Evolutionary conservation across 192 early-diverging fungal species (phyloP), one percentile per base, ranked within the genome.

Genomic region (Piromyces finnis): DNA sequence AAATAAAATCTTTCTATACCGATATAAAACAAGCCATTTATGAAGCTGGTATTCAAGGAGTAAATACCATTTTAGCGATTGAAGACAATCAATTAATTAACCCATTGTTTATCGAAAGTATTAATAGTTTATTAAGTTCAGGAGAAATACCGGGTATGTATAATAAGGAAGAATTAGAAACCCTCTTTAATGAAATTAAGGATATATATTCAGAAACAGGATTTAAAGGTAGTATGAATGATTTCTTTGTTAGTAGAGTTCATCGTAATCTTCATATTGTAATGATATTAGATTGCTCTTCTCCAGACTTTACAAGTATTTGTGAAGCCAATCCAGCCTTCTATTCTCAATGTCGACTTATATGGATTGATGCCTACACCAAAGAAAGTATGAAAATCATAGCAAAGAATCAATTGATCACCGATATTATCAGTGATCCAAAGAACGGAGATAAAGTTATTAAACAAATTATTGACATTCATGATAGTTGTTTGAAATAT

Each of bases 251-350:
- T 0, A 36, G 81, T 9, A 79, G 90, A 32, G 81, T 91, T 28
- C 78, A 85, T 16, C 82, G 81, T 29, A 82, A 89, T 77, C 83
- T 91, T 30, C 90, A 91, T 79, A 80, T 91, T 37, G 88, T 84
- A 2, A 78, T 91, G 13, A 78, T 91, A 12, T 77, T 90, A 28
- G 89, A 91, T 77, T 84, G 82, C 17, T 80, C 86, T 0, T 83
- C 81, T 29, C 80, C 79, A 29, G 41, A 84, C 18, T 86, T 90
- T 35, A 82, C 84, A 0, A 36, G 29, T 15, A 80, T 81, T 36
- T 90, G 87, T 81, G 86, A 90, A 80, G 83, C 89, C 16, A 90
- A 90, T 83, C 90, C 90, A 26, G 89, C 89, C 5, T 77, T 91
- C 15, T 89, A 87, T 77, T 86, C 87, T 0, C 59, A 85, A 5